phyloP scores from a whole-genome alignment of 176 grass and related monocot genomes.

The Carex cristatella region DNA sequence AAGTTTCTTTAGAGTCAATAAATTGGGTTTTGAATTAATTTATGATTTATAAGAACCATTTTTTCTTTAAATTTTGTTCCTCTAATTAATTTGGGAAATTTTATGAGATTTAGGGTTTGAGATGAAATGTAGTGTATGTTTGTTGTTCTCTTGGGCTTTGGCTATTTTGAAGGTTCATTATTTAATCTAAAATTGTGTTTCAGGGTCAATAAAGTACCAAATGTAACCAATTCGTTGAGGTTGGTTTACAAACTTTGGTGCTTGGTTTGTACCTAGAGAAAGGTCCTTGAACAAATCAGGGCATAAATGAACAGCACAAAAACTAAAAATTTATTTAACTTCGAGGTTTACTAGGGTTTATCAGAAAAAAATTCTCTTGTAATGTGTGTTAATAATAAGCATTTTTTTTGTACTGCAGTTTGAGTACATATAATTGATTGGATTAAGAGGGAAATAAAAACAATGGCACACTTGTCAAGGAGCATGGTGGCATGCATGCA shows the following conservation, averaged over 20 bases:
- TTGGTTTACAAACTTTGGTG: background rate
- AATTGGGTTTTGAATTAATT: background rate
- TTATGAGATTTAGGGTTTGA: background rate
- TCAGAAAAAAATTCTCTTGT: background rate
- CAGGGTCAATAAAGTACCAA: background rate
- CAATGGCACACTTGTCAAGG: constrained; percentile 49
- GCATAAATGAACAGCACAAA: background rate
- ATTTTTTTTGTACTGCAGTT: background rate
- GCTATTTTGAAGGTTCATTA: background rate
- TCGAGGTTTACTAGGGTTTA: background rate
- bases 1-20: background rate
- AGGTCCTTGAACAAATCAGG: background rate
- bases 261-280: background rate
- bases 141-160: background rate
- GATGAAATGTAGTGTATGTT: background rate
- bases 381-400: background rate
- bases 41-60: background rate
- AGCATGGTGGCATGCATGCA: constrained; percentile 61
- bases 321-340: background rate
- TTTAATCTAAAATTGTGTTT: background rate
- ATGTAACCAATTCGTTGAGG: background rate
- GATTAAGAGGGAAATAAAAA: constrained; percentile 15
- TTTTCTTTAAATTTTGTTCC: background rate
- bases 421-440: constrained; percentile 5
- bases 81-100: background rate